A percentile compares a stretch with the other conserved stretches of the same genome.
Evolutionary conservation across 805 yeast species (phyloP).

Genomic region (Pichia sporocuriosa): DNA sequence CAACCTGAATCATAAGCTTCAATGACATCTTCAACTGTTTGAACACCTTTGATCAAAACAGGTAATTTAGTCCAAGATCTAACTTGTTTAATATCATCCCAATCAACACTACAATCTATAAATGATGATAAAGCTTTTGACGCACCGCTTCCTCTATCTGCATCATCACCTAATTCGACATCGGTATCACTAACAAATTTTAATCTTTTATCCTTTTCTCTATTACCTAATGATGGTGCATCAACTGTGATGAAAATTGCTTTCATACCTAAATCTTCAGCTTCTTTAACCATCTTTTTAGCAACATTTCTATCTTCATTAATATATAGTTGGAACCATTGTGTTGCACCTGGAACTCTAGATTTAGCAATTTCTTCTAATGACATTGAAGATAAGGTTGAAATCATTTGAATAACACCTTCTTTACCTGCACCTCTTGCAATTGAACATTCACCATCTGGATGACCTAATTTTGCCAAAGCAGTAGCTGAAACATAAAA

Average conservation of each 20-base stretch:
- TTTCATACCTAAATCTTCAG: conserved; percentile 66
- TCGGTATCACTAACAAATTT: conserved; percentile 38
- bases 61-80: conserved; percentile 54
- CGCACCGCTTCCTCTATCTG: conserved; percentile 75
- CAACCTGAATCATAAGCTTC: conserved; percentile 65
- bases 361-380: conserved; percentile 79
- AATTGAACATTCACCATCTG: conserved; percentile 84
- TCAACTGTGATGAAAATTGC: conserved; percentile 88
- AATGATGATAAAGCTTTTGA: conserved; percentile 82
- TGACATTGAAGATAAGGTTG: conserved; percentile 84
- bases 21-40: conserved; percentile 71
- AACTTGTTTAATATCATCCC: conserved; percentile 60
- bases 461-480: conserved; percentile 83
- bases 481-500: conserved; percentile 92
- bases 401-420: conserved; percentile 79
- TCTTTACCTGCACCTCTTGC: conserved; percentile 77
- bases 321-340: conserved; percentile 87
- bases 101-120: conserved; percentile 61
- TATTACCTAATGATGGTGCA: conserved; percentile 85
- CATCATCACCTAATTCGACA: conserved; percentile 35
- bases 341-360: conserved; percentile 58
- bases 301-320: conserved; percentile 68
- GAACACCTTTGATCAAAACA: conserved; percentile 76
- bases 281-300: conserved; percentile 55
- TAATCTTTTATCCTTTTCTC: conserved; percentile 54